Evolutionary conservation across 2,329 filamentous ascomycete genomes (phyloP).

Genomic region (Lachnellula hyalina): DNA sequence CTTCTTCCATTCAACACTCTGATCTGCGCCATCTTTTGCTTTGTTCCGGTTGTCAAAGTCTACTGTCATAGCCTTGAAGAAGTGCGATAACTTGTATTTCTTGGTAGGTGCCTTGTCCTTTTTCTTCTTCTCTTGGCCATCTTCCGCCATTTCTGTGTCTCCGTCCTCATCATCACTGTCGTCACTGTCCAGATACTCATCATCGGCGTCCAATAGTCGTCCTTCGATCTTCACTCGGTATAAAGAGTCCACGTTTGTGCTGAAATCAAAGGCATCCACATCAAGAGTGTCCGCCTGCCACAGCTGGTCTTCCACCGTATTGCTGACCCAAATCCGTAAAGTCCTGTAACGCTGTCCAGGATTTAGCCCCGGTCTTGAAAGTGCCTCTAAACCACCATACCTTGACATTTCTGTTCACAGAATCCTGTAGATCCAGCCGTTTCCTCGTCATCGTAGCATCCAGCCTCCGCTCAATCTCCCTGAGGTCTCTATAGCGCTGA

Average conservation of each 20-base stretch:
- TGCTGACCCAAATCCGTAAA: constrained; percentile 89
- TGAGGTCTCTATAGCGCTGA: constrained; percentile 73
- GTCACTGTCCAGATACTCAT: constrained; percentile 46
- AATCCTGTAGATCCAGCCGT: constrained; percentile 82
- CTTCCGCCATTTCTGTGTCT: constrained; percentile 48
- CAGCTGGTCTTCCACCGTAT: constrained; percentile 88
- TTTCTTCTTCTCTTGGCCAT: constrained; percentile 40
- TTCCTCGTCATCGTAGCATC: constrained; percentile 95
- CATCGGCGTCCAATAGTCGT: constrained; percentile 67
- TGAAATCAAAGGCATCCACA: constrained; percentile 76
- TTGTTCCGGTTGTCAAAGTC: constrained; percentile 60
- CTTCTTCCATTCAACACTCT: constrained; percentile 80
- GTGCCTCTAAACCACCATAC: constrained; percentile 34
- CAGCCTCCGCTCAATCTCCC: constrained; percentile 80
- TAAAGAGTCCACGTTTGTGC: constrained; percentile 67
- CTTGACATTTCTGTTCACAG: constrained; percentile 68
- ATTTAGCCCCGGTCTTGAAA: constrained; percentile 10
- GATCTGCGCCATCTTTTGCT: constrained; percentile 49
- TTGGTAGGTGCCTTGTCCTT: constrained; percentile 36
- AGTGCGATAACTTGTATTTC: constrained; percentile 63
- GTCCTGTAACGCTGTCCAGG: constrained; percentile 64
- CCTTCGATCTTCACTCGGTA: constrained; percentile 93
- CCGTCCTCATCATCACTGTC: constrained; percentile 44
- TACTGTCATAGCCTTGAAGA: constrained; percentile 75
- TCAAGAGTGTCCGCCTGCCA: constrained; percentile 74